Percentiles rank a stretch among this genome's conserved stretches.
Conservation (phyloP, 371 early-diverging fungal genomes). For the Polyrhizophydium stewartii region DNA sequence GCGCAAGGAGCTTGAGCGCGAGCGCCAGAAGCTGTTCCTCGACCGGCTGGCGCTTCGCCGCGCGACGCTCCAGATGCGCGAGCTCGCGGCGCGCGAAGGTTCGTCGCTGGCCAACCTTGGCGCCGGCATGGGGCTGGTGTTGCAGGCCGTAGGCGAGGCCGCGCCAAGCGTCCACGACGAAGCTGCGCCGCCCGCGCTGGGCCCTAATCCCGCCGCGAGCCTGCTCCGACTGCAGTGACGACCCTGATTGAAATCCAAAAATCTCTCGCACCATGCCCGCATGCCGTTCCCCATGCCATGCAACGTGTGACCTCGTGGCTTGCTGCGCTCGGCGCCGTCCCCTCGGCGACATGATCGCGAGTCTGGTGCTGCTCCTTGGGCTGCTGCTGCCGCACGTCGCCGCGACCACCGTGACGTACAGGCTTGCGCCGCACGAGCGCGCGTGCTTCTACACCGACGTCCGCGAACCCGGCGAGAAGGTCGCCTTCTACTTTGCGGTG, state of each 20-base stretch:
- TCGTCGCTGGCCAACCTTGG: background rate
- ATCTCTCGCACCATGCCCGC: too few species aligned
- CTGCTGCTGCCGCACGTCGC: background rate
- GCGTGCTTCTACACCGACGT: conserved; percentile 46
- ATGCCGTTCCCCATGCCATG: too few species aligned
- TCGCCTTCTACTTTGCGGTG: conserved; percentile 96
- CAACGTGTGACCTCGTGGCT: background rate
- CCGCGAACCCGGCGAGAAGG: conserved; percentile 60
- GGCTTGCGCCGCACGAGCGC: conserved; percentile 82
- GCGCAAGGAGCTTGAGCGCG: conserved; percentile 72
- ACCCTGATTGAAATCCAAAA: too few species aligned
- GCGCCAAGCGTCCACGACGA: too few species aligned
- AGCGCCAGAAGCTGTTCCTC: conserved; percentile 72
- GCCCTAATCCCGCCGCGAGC: too few species aligned
- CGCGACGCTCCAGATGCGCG: background rate
- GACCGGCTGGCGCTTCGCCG: conserved; percentile 57
- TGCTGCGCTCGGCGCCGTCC: background rate
- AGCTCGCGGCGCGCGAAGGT: background rate
- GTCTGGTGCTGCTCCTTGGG: background rate
- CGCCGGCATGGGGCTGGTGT: too few species aligned
- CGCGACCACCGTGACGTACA: conserved; percentile 73
- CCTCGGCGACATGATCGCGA: background rate
- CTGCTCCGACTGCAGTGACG: too few species aligned
- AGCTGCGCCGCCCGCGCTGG: too few species aligned
- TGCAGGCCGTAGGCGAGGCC: too few species aligned